phyloP scores from a whole-genome alignment of 345 rosid genomes.

The Eucalyptus decipiens region DNA sequence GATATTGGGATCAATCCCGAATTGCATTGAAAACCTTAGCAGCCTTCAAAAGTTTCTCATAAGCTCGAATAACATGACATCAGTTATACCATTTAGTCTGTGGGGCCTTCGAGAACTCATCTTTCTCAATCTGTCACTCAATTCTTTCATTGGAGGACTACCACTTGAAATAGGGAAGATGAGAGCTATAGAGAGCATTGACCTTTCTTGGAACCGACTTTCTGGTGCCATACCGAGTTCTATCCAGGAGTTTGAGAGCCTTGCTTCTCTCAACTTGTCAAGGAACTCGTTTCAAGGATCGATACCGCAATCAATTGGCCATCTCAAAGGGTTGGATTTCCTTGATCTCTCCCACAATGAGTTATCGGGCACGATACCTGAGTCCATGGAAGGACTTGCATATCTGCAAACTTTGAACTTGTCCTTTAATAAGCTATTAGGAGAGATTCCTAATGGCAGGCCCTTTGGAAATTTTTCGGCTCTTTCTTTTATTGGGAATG shows the following conservation, averaged over 20 bases:
- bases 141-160: background rate
- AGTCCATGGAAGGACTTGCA: background rate
- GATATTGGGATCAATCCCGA: background rate
- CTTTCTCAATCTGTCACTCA: background rate
- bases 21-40: background rate
- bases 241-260: background rate
- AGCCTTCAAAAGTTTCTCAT: background rate
- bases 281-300: background rate
- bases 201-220: background rate
- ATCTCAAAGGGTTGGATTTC: background rate
- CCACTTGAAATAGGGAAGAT: background rate
- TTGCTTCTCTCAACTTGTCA: background rate
- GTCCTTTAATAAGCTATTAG: background rate
- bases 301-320: background rate
- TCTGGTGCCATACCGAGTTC: background rate
- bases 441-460: background rate
- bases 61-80: background rate
- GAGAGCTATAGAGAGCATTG: background rate
- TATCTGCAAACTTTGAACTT: background rate
- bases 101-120: background rate
- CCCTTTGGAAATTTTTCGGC: background rate
- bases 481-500: background rate
- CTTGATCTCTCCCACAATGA: background rate
- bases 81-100: background rate
- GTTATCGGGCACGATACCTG: background rate